Evolutionary conservation across 345 rosid genomes (phyloP), one percentile per base, ranked within the genome.

Genomic region (Nephelium lappaceum): DNA sequence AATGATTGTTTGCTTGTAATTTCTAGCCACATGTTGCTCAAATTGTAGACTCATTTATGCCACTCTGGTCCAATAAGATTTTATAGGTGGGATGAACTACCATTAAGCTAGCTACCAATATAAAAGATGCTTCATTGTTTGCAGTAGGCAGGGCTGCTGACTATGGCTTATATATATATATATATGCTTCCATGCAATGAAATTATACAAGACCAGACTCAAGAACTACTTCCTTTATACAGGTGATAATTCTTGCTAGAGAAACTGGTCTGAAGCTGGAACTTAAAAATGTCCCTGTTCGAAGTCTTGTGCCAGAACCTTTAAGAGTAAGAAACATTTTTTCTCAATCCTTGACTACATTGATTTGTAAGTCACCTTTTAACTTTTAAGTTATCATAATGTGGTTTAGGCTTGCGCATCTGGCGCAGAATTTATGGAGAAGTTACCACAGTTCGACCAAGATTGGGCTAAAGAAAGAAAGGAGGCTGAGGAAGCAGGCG

Each of bases 171-270:
- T 6, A 14, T 25, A 74, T 11, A 5, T 36, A 36, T n/a, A 19
- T 39, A 62, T 70, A 47, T 58, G 55, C 62, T 31, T 72, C 7
- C 27, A 36, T 27, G 27, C 68, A 10, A 36, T 51, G 49, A 72
- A 67, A 11, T 71, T 74, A 5, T 49, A 45, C 4, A 19, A 71
- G 69, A 66, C 38, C 55, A 10, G 51, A 63, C 66, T 82, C 71
- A 25, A 1, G 55, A 64, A 53, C 19, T 25, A 8, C 31, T 72
- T 63, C 6, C 19, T 68, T 71, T 47, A 71, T 79, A 23, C 82
- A 96, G 99, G 99, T 96, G 78, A 96, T 89, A 11, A 93, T 96
- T 84, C 98, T 96, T 8, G 98, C 98, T 53, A 87, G 99, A 86
- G 99, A 94, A 92, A 90, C 95, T 55, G 98, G 99, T 84, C 81